Conservation (phyloP, 2,329 filamentous ascomycete species). For the Colletotrichum orbiculare region DNA sequence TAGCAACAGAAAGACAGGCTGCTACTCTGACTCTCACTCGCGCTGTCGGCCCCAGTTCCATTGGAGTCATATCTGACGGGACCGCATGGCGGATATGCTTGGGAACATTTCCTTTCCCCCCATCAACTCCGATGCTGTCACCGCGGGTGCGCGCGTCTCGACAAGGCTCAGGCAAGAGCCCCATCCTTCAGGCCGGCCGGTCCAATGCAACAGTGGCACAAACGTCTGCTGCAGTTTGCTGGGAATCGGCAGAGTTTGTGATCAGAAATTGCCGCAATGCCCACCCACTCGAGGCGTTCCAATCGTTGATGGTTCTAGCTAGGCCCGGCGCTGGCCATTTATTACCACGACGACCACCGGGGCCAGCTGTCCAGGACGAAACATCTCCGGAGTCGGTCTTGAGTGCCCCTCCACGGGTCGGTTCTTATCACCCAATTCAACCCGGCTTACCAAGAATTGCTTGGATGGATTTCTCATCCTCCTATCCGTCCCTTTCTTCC, state of each 20-base stretch:
- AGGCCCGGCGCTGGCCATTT: conserved; percentile 16
- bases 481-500: too few relatives aligned
- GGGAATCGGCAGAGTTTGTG: conserved; percentile 28
- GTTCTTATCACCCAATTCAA: conserved; percentile 20
- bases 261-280: conserved; percentile 35
- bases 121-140: conserved; percentile 25
- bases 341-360: conserved; percentile 20
- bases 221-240: conserved; percentile 31
- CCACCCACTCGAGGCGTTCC: conserved; percentile 34
- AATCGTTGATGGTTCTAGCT: conserved; percentile 29
- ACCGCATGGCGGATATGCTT: conserved; percentile 31
- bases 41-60: conserved; percentile 27
- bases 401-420: conserved; percentile 21
- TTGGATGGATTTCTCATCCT: too few relatives aligned
- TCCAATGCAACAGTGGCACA: conserved; percentile 34
- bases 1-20: conserved; percentile 19
- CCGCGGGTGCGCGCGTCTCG: conserved; percentile 11
- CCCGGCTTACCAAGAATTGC: neutral
- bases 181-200: conserved; percentile 29
- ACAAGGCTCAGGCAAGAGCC: conserved; percentile 23
- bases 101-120: neutral
- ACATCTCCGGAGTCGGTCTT: conserved; percentile 26
- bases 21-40: conserved; percentile 26
- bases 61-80: conserved; percentile 29
- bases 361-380: conserved; percentile 8